Base-by-base conservation (phyloP, 2,329 filamentous ascomycete species). In the Magnaporthiopsis rhizophila region DNA sequence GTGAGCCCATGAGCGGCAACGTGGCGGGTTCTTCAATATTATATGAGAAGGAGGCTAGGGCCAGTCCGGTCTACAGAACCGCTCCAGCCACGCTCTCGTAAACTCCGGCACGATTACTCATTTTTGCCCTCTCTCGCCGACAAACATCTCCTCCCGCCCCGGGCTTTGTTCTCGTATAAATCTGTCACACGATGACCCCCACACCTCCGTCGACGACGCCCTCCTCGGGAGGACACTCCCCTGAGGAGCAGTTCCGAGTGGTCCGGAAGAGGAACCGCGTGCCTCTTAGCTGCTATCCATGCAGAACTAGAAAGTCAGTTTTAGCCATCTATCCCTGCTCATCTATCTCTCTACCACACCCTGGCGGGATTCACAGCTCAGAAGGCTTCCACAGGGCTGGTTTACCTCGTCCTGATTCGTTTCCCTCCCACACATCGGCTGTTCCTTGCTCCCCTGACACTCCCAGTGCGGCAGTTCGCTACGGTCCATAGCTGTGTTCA, bases 201-300 rank as follows among this genome's bases (percentile, higher is more conserved):
- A 92, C 90, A 62, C 89, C 91, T 64, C 87, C 89, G 26, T 92
- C 90, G 36, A 91, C 89, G 64, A 88, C 87, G 50, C 90, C 91
- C 11, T 95, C 92, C 68, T 87, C 87, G 65, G 86, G 89, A 68
- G 83, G 80, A 30, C 89, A 90, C 67, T 96, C 92, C 59, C 92
- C 93, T 45, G 91, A 97, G 74, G 86, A 90, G 63, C 89, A 94
- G 69, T 96, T 91, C 72, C 86, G 91, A 70, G 89, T 97, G 62
- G 90, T 97, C 66, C 88, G 94, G 69, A 96, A 96, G 80, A 86
- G 94, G 74, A 97, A 98, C 73, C 84, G 94, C 66, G 89, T 97
- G 21, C 94, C 94, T 60, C 81, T 98, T 62, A 97, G 92, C 72
- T 98, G 94, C 75, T 91, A 89, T 69, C 91, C 93, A 38, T 98